Evolutionary conservation across 805 yeast genomes (phyloP), one percentile per base, ranked within the genome.

Genomic region (Candida pseudofarinosa): DNA sequence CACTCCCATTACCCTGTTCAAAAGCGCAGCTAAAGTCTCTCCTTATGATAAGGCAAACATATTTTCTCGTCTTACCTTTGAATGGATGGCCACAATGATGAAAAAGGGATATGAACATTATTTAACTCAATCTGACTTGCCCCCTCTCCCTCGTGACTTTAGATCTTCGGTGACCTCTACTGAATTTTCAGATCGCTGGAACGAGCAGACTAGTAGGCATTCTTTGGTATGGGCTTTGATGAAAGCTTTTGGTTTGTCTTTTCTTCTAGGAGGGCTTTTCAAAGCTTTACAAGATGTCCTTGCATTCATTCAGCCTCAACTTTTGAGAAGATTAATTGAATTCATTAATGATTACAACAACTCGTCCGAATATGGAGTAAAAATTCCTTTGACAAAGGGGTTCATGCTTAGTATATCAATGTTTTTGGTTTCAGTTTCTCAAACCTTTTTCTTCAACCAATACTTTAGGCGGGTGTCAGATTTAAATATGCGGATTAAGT

Each of bases 41-140:
- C 85, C 83, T 1, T 64, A 69, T 34, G 83, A 79, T 33, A 60
- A 59, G 42, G 86, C 88, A 10, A 82, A 90, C 58, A 67, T 89
- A 13, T 79, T 91, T 49, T 83, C 95, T 2, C 71, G 77, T 40
- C 68, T 91, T 40, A 83, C 95, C 0, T 91, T 93, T 60, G 67
- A 81, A 19, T 93, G 99, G 98, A 88, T 93, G 95, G 81, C 88
- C 16, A 80, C 77, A 1, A 67, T 93, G 54, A 88, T 93, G 83
- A 77, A 68, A 51, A 78, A 78, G 41, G 98, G 98, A 13, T 85
- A 83, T 54, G 67, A 72, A 34, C 79, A 78, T 46, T 79, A 55
- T 53, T 68, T 81, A 53, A 61, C 48, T 62, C 74, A 76, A 51
- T 62, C 67, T 2, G 97, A 91, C 62, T 76, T 91, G 46, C 97